Percentiles rank a stretch among this genome's conserved stretches.
These are phyloP conservation scores for Aureobasidium sp. DNA, from an alignment of 2,329 filamentous ascomycete genomes.

Conservation along the genomic window DNA sequence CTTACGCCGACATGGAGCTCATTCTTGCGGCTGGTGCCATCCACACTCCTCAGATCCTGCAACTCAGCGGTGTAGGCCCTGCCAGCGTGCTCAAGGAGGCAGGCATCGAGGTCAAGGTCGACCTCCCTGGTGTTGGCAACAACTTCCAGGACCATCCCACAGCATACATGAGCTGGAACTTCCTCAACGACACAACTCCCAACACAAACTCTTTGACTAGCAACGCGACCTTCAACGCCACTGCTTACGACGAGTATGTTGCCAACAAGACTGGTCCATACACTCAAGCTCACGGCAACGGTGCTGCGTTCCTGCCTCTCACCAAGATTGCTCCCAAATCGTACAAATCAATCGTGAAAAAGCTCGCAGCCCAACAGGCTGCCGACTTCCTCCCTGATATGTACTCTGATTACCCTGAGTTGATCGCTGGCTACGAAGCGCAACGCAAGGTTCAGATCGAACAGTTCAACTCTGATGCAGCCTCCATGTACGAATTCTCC, in stretches of 20 bases:
- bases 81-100: slow-evolving; percentile 20
- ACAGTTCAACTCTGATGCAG: slow-evolving; percentile 28
- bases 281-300: slow-evolving; percentile 29
- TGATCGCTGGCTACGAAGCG: slow-evolving; percentile 38
- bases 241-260: slow-evolving; percentile 21
- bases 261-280: slow-evolving; percentile 24
- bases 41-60: slow-evolving; percentile 28
- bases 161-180: slow-evolving; percentile 3
- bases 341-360: slow-evolving; percentile 13
- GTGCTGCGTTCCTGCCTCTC: slow-evolving; percentile 20
- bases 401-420: slow-evolving; percentile 30
- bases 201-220: slow-evolving; percentile 26
- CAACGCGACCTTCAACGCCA: slow-evolving; percentile 18
- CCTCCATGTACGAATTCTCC: slow-evolving; percentile 42
- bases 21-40: slow-evolving; percentile 31
- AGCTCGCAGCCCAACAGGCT: slow-evolving; percentile 16
- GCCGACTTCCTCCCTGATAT: slow-evolving; percentile 17
- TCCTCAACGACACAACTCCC: slow-evolving; percentile 19
- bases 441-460: slow-evolving; percentile 44
- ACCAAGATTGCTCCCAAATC: slow-evolving; percentile 14
- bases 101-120: slow-evolving; percentile 24
- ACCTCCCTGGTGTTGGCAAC: slow-evolving; percentile 27
- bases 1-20: slow-evolving; percentile 23
- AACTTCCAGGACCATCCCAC: slow-evolving; percentile 26
- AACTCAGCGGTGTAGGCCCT: slow-evolving; percentile 25